A percentile compares a stretch with the other conserved stretches of the same genome.
Evolutionary conservation across 73 alveolate genomes (phyloP).

Genomic region (Paramecium biaurelia): DNA sequence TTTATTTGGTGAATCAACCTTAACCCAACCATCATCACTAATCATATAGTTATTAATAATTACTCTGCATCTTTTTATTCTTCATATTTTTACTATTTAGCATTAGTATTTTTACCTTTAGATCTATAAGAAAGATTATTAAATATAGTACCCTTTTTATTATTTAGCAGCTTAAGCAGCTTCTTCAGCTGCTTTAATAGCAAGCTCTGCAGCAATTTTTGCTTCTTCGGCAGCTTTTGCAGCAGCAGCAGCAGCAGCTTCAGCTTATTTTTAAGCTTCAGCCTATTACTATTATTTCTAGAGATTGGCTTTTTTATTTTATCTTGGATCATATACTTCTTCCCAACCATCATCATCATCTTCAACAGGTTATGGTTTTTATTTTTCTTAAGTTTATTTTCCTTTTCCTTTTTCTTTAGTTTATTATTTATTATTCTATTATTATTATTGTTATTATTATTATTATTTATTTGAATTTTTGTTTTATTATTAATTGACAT

Average conservation of each 20-base stretch:
- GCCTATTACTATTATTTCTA: neutral
- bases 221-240: neutral
- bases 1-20: constrained; percentile 9
- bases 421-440: neutral
- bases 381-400: neutral
- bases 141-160: neutral
- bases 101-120: neutral
- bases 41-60: neutral
- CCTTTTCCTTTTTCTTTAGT: constrained; percentile 13
- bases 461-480: neutral
- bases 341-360: constrained; percentile 52
- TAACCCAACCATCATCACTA: constrained; percentile 50
- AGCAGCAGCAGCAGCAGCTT: constrained; percentile 25
- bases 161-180: constrained; percentile 1
- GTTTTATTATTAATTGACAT: neutral
- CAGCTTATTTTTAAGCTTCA: neutral
- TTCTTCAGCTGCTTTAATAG: neutral
- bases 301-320: neutral
- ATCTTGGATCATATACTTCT: constrained; percentile 6
- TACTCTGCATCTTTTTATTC: neutral
- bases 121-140: neutral
- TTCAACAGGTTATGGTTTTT: neutral
- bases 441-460: neutral
- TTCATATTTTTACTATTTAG: neutral
- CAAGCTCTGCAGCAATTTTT: neutral